Evolutionary conservation across 1,139 yeast genomes (phyloP).

Genomic region (Kurtzmaniella quercitrusa): DNA sequence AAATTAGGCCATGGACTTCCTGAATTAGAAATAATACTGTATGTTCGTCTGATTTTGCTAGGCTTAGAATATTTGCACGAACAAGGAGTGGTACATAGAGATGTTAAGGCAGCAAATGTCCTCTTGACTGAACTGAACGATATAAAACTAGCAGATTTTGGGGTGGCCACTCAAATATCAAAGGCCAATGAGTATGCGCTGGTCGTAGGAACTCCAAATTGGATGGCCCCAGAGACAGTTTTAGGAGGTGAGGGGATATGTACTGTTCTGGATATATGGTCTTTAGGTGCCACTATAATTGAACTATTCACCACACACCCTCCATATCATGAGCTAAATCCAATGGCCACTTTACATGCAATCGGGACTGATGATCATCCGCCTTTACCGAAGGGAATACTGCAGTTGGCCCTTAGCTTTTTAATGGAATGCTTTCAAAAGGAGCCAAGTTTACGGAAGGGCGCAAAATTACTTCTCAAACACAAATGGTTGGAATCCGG

Average conservation of each 20-base stretch:
- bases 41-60: constrained; percentile 64
- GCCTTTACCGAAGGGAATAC: constrained; percentile 62
- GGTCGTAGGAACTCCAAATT: constrained; percentile 69
- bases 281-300: constrained; percentile 90
- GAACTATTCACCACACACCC: constrained; percentile 86
- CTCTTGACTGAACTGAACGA: constrained; percentile 52
- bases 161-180: constrained; percentile 61
- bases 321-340: constrained; percentile 76
- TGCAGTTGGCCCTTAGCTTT: constrained; percentile 58
- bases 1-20: constrained; percentile 50
- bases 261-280: constrained; percentile 86
- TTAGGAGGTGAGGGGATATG: constrained; percentile 80
- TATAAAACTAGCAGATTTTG: constrained; percentile 74
- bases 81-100: constrained; percentile 74
- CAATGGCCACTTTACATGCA: constrained; percentile 89
- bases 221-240: constrained; percentile 86
- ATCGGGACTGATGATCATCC: constrained; percentile 84
- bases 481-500: constrained; percentile 58
- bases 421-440: constrained; percentile 74
- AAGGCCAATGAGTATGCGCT: constrained; percentile 31
- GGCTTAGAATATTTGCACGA: constrained; percentile 70
- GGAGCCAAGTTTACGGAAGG: constrained; percentile 56
- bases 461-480: constrained; percentile 51
- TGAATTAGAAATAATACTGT: constrained; percentile 57
- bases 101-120: constrained; percentile 76